Conservation (phyloP, 805 yeast species). For the Teunomyces barrocoloradensis region DNA sequence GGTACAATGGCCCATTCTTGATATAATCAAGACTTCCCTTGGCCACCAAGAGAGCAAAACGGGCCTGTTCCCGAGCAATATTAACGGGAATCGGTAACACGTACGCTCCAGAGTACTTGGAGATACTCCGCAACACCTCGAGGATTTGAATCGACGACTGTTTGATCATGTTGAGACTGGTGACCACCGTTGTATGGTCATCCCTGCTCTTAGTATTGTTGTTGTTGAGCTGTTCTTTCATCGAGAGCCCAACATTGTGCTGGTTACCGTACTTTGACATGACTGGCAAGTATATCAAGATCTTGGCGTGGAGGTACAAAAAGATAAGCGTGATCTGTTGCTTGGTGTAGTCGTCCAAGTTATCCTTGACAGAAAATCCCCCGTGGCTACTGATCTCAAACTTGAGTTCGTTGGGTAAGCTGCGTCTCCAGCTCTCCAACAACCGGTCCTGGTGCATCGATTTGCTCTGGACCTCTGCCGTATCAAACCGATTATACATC, state of each 20-base stretch:
- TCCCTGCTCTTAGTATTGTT: constrained; percentile 30
- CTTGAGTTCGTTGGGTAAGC: constrained; percentile 56
- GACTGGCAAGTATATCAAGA: constrained; percentile 40
- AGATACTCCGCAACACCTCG: constrained; percentile 45
- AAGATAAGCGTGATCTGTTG: constrained; percentile 53
- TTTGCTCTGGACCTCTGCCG: constrained; percentile 21
- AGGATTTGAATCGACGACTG: constrained; percentile 65
- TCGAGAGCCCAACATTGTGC: constrained; percentile 40
- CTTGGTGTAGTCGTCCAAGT: constrained; percentile 30
- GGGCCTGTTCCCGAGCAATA: constrained; percentile 57
- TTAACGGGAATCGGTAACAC: constrained; percentile 65
- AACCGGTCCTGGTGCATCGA: constrained; percentile 53
- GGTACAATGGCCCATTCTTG: constrained; percentile 77
- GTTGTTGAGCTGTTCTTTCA: constrained; percentile 32
- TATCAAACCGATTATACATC: constrained; percentile 59
- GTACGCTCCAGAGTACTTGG: constrained; percentile 36
- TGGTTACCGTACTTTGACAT: constrained; percentile 41
- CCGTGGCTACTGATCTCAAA: constrained; percentile 68
- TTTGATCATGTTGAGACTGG: constrained; percentile 66
- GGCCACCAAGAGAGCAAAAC: constrained; percentile 64
- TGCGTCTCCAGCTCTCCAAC: constrained; percentile 76
- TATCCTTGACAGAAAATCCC: constrained; percentile 43
- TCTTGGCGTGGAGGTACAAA: constrained; percentile 42
- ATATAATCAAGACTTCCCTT: constrained; percentile 79
- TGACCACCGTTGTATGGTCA: constrained; percentile 27